Evolutionary conservation across 2,329 filamentous ascomycete genomes (phyloP), one percentile per base, ranked within the genome.

Genomic region (Septoria petroselini): DNA sequence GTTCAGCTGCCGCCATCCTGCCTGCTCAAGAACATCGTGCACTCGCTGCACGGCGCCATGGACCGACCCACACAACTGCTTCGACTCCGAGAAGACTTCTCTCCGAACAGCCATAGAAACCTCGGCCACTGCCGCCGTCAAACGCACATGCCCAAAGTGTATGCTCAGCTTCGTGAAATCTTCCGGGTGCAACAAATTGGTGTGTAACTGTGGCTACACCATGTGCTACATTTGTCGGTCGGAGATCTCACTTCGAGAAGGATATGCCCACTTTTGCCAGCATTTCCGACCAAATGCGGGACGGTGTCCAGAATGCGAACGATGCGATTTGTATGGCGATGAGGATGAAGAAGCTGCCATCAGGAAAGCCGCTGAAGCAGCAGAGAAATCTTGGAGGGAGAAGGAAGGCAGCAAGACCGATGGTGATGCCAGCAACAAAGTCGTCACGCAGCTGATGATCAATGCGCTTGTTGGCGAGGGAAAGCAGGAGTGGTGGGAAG

Each of bases 141-240:
- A 97, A 72, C 86, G 93, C 42, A 91, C 93, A 7, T 98, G 93
- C 67, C 93, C 93, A 7, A 82, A 85, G 40, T 98, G 93, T 74
- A 85, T 88, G 60, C 88, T 91, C 7, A 88, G 85, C 12, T 97
- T 97, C 67, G 88, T 98, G 71, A 97, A 97, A 69, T 85, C 83
- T 5, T 84, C 85, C 19, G 93, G 93, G 62, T 98, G 93, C 78
- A 98, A 98, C 75, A 97, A 97, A 72, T 78, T 98, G 33, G 91
- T 89, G 4, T 97, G 93, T 66, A 84, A 90, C 12, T 98, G 93
- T 70, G 93, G 93, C 7, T 97, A 97, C 71, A 86, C 87, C 61
- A 97, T 97, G 91, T 98, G 93, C 68, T 98, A 98, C 65, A 82
- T 97, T 39, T 98, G 93, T 69, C 87, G 93, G 33, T 65, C 70